phyloP scores from a whole-genome alignment of 2,329 filamentous ascomycete genomes.

The Colletotrichum eleusines region DNA sequence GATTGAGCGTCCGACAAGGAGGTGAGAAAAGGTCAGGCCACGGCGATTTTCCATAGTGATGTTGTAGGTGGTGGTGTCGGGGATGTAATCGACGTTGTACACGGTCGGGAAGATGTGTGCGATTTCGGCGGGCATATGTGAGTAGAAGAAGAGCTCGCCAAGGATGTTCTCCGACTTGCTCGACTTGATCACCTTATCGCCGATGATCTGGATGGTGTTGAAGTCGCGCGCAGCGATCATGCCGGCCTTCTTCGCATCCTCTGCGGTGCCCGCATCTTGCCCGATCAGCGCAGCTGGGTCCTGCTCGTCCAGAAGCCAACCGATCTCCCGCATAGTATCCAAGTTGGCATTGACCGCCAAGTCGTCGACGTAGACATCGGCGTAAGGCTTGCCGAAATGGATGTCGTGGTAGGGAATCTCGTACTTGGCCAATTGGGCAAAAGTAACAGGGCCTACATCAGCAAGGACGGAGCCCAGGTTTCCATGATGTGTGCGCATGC shows the following conservation, averaged over 20 bases:
- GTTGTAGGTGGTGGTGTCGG: slow-evolving; percentile 46
- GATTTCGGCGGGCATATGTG: slow-evolving; percentile 47
- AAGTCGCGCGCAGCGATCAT: slow-evolving; percentile 49
- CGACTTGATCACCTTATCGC: slow-evolving; percentile 49
- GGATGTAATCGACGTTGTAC: slow-evolving; percentile 46
- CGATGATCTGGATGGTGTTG: slow-evolving; percentile 49
- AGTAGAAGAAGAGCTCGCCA: slow-evolving; percentile 51
- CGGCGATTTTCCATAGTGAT: slow-evolving; percentile 48
- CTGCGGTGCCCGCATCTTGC: slow-evolving; percentile 25
- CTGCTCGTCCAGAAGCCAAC: slow-evolving; percentile 48
- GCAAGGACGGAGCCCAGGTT: slow-evolving; percentile 47
- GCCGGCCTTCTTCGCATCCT: slow-evolving; percentile 44
- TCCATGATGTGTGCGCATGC: slow-evolving; percentile 48
- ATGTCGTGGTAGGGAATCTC: slow-evolving; percentile 48
- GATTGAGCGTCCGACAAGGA: slow-evolving; percentile 49
- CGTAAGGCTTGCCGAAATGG: slow-evolving; percentile 49
- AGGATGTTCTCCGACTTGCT: slow-evolving; percentile 49
- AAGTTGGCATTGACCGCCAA: slow-evolving; percentile 48
- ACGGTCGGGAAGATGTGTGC: slow-evolving; percentile 44
- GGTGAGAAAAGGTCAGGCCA: slow-evolving; percentile 47
- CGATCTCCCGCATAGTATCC: slow-evolving; percentile 48
- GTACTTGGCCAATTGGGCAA: slow-evolving; percentile 46
- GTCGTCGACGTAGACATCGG: slow-evolving; percentile 49
- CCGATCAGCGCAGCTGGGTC: slow-evolving; percentile 41
- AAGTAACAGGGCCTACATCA: slow-evolving; percentile 46